phyloP scores from a whole-genome alignment of 371 early-diverging fungal genomes.

The Lichtheimia ramosa region DNA sequence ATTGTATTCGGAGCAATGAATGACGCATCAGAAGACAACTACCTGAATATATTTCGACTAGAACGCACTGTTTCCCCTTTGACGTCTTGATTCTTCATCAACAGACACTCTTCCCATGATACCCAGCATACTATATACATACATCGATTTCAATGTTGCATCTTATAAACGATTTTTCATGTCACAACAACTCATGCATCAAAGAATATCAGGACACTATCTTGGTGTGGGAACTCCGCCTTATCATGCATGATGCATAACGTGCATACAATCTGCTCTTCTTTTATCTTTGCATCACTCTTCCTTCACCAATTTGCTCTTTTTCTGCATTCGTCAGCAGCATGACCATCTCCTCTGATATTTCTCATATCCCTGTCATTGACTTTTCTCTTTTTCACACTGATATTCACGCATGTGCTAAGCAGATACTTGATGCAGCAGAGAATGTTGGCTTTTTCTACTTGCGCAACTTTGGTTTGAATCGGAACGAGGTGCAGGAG shows the following conservation, averaged over 20 bases:
- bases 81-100: too few species aligned
- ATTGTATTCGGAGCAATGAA: slow-evolving; percentile 26
- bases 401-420: slow-evolving; percentile 36
- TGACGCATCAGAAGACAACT: slow-evolving; percentile 16
- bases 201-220: too few species aligned
- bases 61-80: background rate
- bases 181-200: too few species aligned
- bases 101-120: too few species aligned
- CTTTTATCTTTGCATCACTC: background rate
- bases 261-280: too few species aligned
- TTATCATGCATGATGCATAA: too few species aligned
- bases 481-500: slow-evolving; percentile 27
- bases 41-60: slow-evolving; percentile 19
- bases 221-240: too few species aligned
- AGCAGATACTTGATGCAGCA: slow-evolving; percentile 39
- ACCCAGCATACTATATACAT: too few species aligned
- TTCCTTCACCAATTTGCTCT: background rate
- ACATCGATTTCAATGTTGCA: too few species aligned
- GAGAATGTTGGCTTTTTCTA: slow-evolving; percentile 50
- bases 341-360: slow-evolving; percentile 1
- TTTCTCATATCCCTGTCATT: slow-evolving; percentile 45
- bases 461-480: slow-evolving; percentile 48
- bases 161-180: too few species aligned
- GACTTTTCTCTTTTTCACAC: slow-evolving; percentile 48
- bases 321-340: background rate